Evolutionary conservation across 2,329 filamentous ascomycete genomes (phyloP), one percentile per base, ranked within the genome.

Genomic region (Microcyclospora tardicrescens): DNA sequence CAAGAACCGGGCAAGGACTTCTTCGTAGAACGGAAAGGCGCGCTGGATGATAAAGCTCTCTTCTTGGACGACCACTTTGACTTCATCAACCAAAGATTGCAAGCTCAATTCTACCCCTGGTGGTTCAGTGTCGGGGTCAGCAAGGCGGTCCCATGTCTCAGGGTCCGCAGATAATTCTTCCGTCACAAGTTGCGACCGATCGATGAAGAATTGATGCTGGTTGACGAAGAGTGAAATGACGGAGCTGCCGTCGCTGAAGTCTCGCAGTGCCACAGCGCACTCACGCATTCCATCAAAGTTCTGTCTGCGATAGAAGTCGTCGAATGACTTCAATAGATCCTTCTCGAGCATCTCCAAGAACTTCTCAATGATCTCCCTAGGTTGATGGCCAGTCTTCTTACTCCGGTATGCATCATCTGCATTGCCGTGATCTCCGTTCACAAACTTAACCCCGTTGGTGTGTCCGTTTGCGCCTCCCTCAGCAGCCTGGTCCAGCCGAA

Each of bases 281-380:
- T 96, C 91, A 65, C 84, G 81, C 93, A 98, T 98, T 53, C 93
- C 87, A 49, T 95, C 85, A 55, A 93, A 95, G 62, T 96, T 94
- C 53, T 93, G 86, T 50, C 82, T 79, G 46, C 87, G 75, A 60
- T 96, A 96, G 66, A 89, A 95, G 56, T 93, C 85, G 67, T 98
- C 93, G 63, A 98, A 98, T 55, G 95, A 89, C 59, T 87, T 85
- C 43, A 98, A 66, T 30, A 98, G 68, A 56, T 98, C 91, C 57
- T 96, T 93, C 61, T 98, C 91, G 42, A 98, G 64, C 1, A 84
- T 87, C 60, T 98, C 91, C 16, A 87, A 84, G 61, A 96, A 98
- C 59, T 94, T 95, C 62, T 98, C 91, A 40, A 98, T 81, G 12
- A 93, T 76, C 59, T 95, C 87, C 46, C 85, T 76, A 2, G 46